phyloP scores from a whole-genome alignment of 768 basidiomycete species.

The Austroboletus festivus region DNA sequence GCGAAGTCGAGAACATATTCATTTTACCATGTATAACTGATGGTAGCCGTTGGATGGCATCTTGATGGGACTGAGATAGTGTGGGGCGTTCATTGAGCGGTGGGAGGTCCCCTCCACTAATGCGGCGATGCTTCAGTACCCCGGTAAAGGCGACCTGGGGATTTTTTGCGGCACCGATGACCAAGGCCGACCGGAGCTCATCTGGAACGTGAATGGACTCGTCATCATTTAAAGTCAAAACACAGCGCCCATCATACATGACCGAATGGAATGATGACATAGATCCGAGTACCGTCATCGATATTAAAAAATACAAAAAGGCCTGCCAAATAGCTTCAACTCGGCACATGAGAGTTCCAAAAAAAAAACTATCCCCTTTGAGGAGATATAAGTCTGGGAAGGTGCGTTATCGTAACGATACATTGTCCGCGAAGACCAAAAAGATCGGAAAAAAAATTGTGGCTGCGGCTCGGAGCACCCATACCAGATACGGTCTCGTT shows the following conservation, averaged over 20 bases:
- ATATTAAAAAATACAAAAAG: background rate
- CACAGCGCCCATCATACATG: too few species aligned
- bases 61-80: background rate
- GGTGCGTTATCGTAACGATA: background rate
- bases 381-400: slow-evolving; percentile 14
- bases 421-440: slow-evolving; percentile 2
- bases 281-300: too few species aligned
- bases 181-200: background rate
- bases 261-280: too few species aligned
- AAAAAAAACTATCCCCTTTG: background rate
- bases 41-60: background rate
- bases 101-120: too few species aligned
- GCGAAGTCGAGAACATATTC: background rate
- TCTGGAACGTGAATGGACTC: background rate
- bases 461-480: too few species aligned
- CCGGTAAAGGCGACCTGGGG: too few species aligned
- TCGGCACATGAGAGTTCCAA: too few species aligned
- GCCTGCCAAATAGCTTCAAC: background rate
- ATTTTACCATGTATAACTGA: background rate
- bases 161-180: slow-evolving; percentile 2
- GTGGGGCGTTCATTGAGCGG: slow-evolving; percentile 6
- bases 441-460: too few species aligned
- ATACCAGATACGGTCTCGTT: background rate
- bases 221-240: background rate
- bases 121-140: too few species aligned